Base-by-base conservation (phyloP, 2,329 filamentous ascomycete genomes). In the Fusarium redolens region DNA sequence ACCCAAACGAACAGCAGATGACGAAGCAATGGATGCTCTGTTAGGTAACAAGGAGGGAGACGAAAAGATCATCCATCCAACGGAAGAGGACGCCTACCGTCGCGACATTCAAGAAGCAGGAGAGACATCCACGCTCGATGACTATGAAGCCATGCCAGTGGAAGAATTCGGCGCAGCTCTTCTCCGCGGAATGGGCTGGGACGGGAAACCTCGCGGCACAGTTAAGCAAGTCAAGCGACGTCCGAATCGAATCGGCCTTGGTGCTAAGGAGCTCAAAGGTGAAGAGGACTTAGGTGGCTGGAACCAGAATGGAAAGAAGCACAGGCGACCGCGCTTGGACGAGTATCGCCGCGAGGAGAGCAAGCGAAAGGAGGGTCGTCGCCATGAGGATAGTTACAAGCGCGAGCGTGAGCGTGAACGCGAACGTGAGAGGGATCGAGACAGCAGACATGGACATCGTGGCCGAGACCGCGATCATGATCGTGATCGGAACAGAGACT, bases 151-250 rank as follows among this genome's bases (percentile, higher is more conserved):
- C 17, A 92, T 97, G 69, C 96, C 96, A 0, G 94, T 98, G 20
- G 96, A 98, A 75, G 95, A 98, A 76, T 99, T 98, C 74, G 96
- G 96, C 12, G 93, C 95, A 22, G 95, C 95, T 1, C 86, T 98
- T 72, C 87, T 99, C 40, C 91, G 95, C 37, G 95, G 95, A 14
- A 98, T 98, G 93, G 96, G 96, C 13, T 98, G 96, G 95, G 95
- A 98, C 85, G 92, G 83, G 81, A 88, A 90, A 61, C 85, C 87
- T 69, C 83, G 85, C 51, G 87, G 86, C 4, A 81, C 85, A 50
- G 81, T 83, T 10, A 92, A 92, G 73, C 86, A 91, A 40, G 91
- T 90, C 70, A 92, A 92, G 78, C 88, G 91, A 57, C 89, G 95
- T 55, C 92, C 94, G 20, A 94, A 94, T 65, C 88, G 97, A 62